Evolutionary conservation across 2,329 filamentous ascomycete species (phyloP), one percentile per base, ranked within the genome.

Genomic region (Apiospora koreana): DNA sequence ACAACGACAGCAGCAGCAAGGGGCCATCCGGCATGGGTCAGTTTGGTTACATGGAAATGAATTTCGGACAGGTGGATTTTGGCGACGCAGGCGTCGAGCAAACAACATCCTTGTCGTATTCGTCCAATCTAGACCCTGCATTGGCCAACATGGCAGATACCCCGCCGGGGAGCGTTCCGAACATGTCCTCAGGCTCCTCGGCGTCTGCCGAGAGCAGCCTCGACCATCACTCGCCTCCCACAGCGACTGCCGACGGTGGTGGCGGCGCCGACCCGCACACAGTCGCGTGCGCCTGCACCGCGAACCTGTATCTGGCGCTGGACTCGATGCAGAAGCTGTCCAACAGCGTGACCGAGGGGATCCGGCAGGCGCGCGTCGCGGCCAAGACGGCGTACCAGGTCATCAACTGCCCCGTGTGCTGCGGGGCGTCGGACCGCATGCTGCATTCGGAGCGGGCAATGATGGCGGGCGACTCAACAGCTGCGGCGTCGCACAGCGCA

Each of bases 341-440:
- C 0, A 73, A 73, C 3, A 81, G 85, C 50, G 80, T 88, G 23
- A 78, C 80, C 43, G 75, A 80, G 2, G 86, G 86, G 21, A 85
- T 89, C 75, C 77, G 79, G 23, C 80, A 85, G 50, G 83, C 86
- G 14, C 84, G 87, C 7, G 76, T 80, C 67, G 86, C 87, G 3
- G 81, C 84, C 42, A 83, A 81, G 69, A 79, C 83, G 0, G 87
- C 86, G 1, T 84, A 89, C 76, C 80, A 86, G 46, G 83, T 85
- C 23, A 82, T 89, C 67, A 81, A 83, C 72, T 91, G 89, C 75
- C 76, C 80, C 1, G 73, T 78, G 21, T 91, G 89, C 79, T 84
- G 83, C 67, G 78, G 81, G 31, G 84, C 83, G 66, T 78, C 81
- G 38, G 64, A 82, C 21, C 75, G 80, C 9, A 80, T 43, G 14